Base-by-base conservation (phyloP, 2,329 filamentous ascomycete species). In the Exophiala spinifera region DNA sequence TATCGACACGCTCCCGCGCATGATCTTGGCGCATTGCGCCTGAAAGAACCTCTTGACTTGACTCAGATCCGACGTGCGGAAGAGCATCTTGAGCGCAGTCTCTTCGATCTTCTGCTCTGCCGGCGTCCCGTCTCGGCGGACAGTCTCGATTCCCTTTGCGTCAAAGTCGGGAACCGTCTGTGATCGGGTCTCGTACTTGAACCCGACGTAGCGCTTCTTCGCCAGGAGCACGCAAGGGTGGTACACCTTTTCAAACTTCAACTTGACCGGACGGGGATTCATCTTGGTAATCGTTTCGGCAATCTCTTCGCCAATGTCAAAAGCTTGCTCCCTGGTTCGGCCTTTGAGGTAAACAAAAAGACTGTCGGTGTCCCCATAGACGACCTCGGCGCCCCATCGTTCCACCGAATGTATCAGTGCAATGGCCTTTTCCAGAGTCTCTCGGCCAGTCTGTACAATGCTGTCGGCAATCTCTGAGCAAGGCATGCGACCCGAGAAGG, bases 161-260 rank as follows among this genome's bases (percentile, higher is more conserved):
- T 99, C 95, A 62, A 97, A 97, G 1, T 95, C 88, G 0, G 94
- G 92, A 61, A 85, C 83, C 7, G 70, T 75, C 67, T 99, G 94
- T 14, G 80, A 77, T 34, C 81, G 82, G 61, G 79, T 82, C 67
- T 99, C 94, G 73, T 95, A 99, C 69, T 96, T 96, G 78, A 96
- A 96, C 4, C 95, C 95, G 3, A 97, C 95, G 64, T 99, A 99
- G 51, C 94, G 87, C 69, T 99, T 99, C 75, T 99, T 99, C 15
- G 95, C 91, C 0, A 99, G 80, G 3, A 99, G 79, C 0, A 97
- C 85, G 67, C 92, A 97, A 0, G 95, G 94, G 60, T 95, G 88
- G 70, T 99, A 99, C 1, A 99, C 92, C 65, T 99, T 99, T 69
- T 99, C 94, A 63, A 99, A 96, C 69, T 97, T 97, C 60, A 99